Evolutionary conservation across 163 green algal species (phyloP), one percentile per base, ranked within the genome.

Genomic region (Trebouxiophyceae sp.): DNA sequence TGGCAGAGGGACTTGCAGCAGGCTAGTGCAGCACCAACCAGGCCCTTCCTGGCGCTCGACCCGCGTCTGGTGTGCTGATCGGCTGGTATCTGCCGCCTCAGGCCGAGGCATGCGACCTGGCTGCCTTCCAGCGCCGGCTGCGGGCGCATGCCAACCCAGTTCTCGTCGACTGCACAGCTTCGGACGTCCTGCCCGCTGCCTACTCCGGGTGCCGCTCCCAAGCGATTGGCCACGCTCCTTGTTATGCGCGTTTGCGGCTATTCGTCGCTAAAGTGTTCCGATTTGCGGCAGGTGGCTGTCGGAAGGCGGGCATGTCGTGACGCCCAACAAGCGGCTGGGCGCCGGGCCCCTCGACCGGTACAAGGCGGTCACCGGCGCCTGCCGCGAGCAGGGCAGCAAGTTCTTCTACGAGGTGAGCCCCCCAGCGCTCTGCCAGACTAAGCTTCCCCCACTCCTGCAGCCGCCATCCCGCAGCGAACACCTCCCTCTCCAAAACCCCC

Each of bases 301-400:
- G 24, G 63, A 87, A 63, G 93, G 93, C 66, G 89, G 97, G 67
- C 88, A 98, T 81, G 82, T 99, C 64, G 84, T 98, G 70, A 99
- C 94, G 1, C 92, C 94, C 65, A 99, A 99, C 86, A 99, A 99
- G 83, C 97, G 97, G 81, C 79, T 95, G 24, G 91, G 90, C 70
- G 85, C 73, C 7, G 93, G 93, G 2, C 77, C 83, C 1, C 72
- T 96, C 60, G 67, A 85, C 23, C 82, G 85, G 46, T 95, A 95
- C 81, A 64, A 79, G 26, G 68, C 72, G 7, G 75, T 99, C 34
- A 81, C 87, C n/a, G 58, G 82, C 33, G 72, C 95, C 71, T 87
- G 95, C 77, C 70, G 91, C 5, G 79, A 88, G 32, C 86, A 74
- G 27, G 97, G 93, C 86, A 96, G 86, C 57, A 93, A 98, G 76